Conservation (phyloP, 2,329 filamentous ascomycete species). For the Calonectria pseudoreteaudii region DNA sequence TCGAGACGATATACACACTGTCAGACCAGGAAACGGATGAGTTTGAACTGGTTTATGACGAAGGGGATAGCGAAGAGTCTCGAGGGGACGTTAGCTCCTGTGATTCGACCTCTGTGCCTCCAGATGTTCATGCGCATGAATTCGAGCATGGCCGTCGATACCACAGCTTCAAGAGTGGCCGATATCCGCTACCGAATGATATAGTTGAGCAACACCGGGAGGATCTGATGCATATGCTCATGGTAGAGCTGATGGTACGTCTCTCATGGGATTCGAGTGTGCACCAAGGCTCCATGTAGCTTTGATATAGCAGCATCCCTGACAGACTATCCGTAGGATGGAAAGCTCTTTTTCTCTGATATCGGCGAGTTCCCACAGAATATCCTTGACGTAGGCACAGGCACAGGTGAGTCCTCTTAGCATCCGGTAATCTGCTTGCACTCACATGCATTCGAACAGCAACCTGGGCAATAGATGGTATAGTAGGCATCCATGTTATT, state of each 20-base stretch:
- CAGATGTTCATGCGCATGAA: slow-evolving; percentile 50
- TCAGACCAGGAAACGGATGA: slow-evolving; percentile 46
- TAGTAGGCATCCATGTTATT: not conserved
- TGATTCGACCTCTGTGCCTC: slow-evolving; percentile 48
- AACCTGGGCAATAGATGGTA: slow-evolving; percentile 66
- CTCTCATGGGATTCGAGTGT: not conserved
- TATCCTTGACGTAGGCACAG: slow-evolving; percentile 63
- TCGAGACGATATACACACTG: slow-evolving; percentile 39
- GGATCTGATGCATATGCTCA: slow-evolving; percentile 58
- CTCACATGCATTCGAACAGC: slow-evolving; percentile 41
- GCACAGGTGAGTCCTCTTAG: slow-evolving; percentile 52
- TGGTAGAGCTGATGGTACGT: slow-evolving; percentile 56
- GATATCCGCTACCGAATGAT: slow-evolving; percentile 62
- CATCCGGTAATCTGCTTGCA: not conserved
- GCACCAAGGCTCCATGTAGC: not conserved
- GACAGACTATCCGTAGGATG: slow-evolving; percentile 40
- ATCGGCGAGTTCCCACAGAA: slow-evolving; percentile 54
- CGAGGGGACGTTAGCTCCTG: slow-evolving; percentile 43
- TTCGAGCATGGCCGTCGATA: slow-evolving; percentile 52
- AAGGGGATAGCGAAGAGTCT: slow-evolving; percentile 34
- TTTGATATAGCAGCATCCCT: not conserved
- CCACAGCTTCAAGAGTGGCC: slow-evolving; percentile 56
- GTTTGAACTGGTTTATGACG: slow-evolving; percentile 44
- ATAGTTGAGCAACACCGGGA: slow-evolving; percentile 58
- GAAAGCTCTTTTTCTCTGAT: slow-evolving; percentile 54